phyloP scores from a whole-genome alignment of 306 rosid species.

The Geum urbanum region DNA sequence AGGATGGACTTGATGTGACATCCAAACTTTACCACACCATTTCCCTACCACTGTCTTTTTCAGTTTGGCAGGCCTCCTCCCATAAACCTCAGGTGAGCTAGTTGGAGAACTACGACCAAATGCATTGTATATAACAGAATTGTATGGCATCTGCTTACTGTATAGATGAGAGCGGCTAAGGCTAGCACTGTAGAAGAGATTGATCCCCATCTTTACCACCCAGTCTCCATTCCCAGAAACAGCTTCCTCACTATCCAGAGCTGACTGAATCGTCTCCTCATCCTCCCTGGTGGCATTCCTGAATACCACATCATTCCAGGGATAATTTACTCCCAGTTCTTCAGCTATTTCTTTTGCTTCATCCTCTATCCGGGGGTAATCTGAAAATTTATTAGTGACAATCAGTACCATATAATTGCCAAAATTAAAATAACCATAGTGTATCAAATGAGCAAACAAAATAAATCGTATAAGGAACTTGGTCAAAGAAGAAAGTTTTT shows the following conservation, averaged over 20 bases:
- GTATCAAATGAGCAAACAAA: constrained; percentile 7
- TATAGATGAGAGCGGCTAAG: constrained; percentile 92
- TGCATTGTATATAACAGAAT: constrained; percentile 82
- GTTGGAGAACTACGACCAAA: constrained; percentile 74
- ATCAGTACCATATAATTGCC: not conserved
- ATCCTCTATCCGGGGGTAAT: constrained; percentile 87
- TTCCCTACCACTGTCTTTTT: constrained; percentile 88
- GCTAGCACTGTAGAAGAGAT: constrained; percentile 93
- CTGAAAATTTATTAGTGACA: constrained; percentile 40
- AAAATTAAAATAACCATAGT: no score
- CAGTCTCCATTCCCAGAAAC: constrained; percentile 87
- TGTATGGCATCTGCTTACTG: constrained; percentile 98
- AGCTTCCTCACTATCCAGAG: constrained; percentile 90
- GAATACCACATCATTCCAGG: constrained; percentile 58
- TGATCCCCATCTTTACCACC: constrained; percentile 96
- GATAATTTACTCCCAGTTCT: constrained; percentile 58
- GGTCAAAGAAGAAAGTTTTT: not conserved
- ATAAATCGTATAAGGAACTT: constrained; percentile 15
- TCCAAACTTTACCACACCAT: constrained; percentile 99
- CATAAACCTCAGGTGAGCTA: constrained; percentile 55
- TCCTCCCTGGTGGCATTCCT: constrained; percentile 67
- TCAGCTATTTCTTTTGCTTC: constrained; percentile 71
- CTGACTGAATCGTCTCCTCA: constrained; percentile 69
- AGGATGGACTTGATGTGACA: constrained; percentile 93
- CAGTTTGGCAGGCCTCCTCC: constrained; percentile 64